Evolutionary conservation across 83 land plant genomes (phyloP).

Genomic region (Diphasiastrum complanatum): DNA sequence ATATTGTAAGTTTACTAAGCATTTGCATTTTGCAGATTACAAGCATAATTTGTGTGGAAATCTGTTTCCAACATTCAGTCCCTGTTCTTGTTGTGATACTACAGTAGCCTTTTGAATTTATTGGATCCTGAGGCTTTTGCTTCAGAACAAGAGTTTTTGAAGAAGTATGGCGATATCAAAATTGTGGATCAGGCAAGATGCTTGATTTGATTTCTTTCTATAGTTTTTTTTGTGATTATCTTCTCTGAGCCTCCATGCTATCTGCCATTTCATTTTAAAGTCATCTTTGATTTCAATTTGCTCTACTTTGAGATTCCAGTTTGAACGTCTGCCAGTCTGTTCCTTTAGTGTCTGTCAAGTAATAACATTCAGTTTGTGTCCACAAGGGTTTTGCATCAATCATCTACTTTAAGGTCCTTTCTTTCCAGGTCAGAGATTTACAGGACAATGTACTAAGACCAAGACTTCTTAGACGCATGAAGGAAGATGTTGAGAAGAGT

Average conservation of each 20-base stretch:
- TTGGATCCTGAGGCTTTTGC: slow-evolving; percentile 27
- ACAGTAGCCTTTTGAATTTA: slow-evolving; percentile 36
- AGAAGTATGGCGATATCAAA: slow-evolving; percentile 32
- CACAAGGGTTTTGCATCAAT: neutral
- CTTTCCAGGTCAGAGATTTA: slow-evolving; percentile 26
- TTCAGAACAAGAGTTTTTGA: slow-evolving; percentile 30
- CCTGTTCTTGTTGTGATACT: neutral
- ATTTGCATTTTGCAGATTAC: no score
- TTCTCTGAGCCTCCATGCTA: no score
- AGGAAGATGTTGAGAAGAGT: slow-evolving; percentile 35
- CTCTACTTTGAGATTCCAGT: no score
- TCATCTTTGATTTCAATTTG: no score
- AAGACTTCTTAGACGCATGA: slow-evolving; percentile 30
- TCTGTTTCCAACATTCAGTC: no score
- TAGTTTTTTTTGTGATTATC: no score
- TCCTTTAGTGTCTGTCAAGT: no score
- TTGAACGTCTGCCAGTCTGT: no score
- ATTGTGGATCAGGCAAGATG: slow-evolving; percentile 38
- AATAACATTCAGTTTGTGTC: no score
- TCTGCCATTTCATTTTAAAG: no score
- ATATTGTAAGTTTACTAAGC: slow-evolving; percentile 32
- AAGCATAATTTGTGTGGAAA: no score
- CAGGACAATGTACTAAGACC: slow-evolving; percentile 30
- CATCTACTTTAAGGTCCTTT: neutral
- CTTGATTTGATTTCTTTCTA: no score